Evolutionary conservation across 2,329 filamentous ascomycete species (phyloP).

Genomic region (Cercospora canescens): DNA sequence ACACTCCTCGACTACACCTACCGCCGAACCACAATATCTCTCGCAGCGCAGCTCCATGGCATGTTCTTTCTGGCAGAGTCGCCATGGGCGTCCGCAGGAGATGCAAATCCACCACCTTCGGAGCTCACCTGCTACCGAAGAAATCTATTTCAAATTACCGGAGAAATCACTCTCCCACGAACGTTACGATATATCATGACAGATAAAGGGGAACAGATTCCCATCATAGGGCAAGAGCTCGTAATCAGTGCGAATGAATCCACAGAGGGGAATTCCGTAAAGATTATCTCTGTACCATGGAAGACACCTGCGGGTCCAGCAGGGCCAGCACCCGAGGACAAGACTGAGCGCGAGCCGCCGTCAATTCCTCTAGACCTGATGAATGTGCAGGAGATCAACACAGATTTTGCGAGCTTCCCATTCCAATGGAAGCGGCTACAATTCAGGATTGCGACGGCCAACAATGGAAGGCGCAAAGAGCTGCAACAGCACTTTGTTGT

Average conservation of each 20-base stretch:
- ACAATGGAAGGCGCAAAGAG: slow-evolving; percentile 92
- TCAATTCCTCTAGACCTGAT: slow-evolving; percentile 72
- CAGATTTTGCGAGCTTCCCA: slow-evolving; percentile 85
- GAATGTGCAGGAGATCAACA: slow-evolving; percentile 68
- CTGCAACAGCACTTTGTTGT: slow-evolving; percentile 95
- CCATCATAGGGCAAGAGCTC: slow-evolving; percentile 80
- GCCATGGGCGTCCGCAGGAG: slow-evolving; percentile 62
- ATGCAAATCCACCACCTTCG: slow-evolving; percentile 61
- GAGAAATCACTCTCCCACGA: slow-evolving; percentile 78
- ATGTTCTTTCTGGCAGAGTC: slow-evolving; percentile 89
- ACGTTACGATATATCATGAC: slow-evolving; percentile 77
- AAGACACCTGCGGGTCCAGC: slow-evolving; percentile 77
- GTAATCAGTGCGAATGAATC: slow-evolving; percentile 92
- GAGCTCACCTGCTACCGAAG: slow-evolving; percentile 95
- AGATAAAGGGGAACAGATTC: slow-evolving; percentile 80
- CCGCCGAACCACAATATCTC: slow-evolving; percentile 62
- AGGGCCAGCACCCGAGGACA: slow-evolving; percentile 65
- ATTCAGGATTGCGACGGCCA: slow-evolving; percentile 92
- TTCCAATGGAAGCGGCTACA: slow-evolving; percentile 93
- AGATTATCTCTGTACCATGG: slow-evolving; percentile 96
- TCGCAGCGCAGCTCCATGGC: slow-evolving; percentile 77
- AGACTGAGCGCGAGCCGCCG: slow-evolving; percentile 81
- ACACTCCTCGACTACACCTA: slow-evolving; percentile 67
- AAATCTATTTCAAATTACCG: slow-evolving; percentile 94
- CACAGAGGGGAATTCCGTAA: slow-evolving; percentile 86